phyloP scores from a whole-genome alignment of 192 early-diverging fungal genomes.

The Paraglomus occultum region DNA sequence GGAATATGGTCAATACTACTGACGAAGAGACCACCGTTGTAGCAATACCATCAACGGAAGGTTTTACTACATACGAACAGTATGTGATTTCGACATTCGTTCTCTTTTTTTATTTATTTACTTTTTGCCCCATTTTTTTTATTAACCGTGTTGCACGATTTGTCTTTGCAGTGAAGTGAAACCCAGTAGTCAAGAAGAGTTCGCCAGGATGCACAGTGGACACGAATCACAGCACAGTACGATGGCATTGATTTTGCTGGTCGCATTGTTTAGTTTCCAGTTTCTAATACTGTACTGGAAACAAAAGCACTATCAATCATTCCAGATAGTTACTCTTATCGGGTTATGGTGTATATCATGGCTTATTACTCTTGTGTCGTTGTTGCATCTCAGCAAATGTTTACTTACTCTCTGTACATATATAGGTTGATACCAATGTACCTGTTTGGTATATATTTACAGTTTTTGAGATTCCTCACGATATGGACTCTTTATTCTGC shows the following conservation, averaged over 20 bases:
- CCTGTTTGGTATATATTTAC: constrained; percentile 10
- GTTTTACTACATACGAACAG: no score
- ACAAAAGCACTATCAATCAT: constrained; percentile 56
- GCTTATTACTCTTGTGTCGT: neutral
- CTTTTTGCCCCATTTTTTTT: no score
- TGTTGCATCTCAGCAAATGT: neutral
- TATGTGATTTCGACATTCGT: no score
- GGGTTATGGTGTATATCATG: constrained; percentile 43
- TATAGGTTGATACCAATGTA: constrained; percentile 26
- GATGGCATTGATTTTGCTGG: constrained; percentile 58
- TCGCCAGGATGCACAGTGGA: constrained; percentile 38
- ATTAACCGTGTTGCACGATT: no score
- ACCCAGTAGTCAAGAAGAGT: constrained; percentile 31
- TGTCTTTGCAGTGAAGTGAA: no score
- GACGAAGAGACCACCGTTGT: no score
- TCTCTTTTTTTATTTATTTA: no score
- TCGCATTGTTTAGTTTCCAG: constrained; percentile 53
- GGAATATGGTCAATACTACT: no score
- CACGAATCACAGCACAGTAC: constrained; percentile 53
- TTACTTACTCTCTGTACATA: neutral
- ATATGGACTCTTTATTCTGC: constrained; percentile 28
- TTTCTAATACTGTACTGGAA: constrained; percentile 62
- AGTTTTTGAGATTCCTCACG: constrained; percentile 26
- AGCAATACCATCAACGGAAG: no score
- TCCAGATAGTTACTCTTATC: constrained; percentile 48